Conservation (phyloP, 2,329 filamentous ascomycete species). For the Grosmannia huntii region DNA sequence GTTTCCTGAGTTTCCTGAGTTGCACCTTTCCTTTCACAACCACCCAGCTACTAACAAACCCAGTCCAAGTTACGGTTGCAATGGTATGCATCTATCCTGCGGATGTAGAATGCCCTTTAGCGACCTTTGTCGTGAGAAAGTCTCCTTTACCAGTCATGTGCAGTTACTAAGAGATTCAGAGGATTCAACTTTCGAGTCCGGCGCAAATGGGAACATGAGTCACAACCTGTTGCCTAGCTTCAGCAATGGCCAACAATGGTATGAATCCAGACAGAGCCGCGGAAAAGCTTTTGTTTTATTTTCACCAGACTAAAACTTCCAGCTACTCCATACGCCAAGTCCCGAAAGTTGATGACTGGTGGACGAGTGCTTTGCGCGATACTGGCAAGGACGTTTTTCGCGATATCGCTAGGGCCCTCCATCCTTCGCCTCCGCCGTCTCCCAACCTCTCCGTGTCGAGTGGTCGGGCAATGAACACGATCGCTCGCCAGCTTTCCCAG, state of each 20-base stretch:
- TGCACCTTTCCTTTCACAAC: neutral
- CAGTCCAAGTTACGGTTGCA: neutral
- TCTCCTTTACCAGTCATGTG: neutral
- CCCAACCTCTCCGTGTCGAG: neutral
- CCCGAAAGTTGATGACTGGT: constrained; percentile 1
- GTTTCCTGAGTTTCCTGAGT: neutral
- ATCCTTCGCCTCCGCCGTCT: neutral
- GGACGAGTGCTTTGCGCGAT: neutral
- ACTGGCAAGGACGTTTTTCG: neutral
- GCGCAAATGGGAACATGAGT: neutral
- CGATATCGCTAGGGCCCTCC: neutral
- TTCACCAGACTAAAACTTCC: neutral
- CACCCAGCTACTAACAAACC: neutral
- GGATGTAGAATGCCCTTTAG: neutral
- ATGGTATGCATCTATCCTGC: neutral
- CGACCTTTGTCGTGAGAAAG: neutral
- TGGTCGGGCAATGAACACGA: neutral
- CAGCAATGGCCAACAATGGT: neutral
- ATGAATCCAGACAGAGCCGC: neutral
- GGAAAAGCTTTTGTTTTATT: neutral
- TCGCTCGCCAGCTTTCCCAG: neutral
- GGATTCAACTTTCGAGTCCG: neutral
- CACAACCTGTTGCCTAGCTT: no score
- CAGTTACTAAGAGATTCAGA: neutral
- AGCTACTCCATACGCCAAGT: neutral